Percentiles rank a stretch among this genome's conserved stretches.
phyloP scores from a whole-genome alignment of 306 rosid genomes.

The Cercis canadensis region DNA sequence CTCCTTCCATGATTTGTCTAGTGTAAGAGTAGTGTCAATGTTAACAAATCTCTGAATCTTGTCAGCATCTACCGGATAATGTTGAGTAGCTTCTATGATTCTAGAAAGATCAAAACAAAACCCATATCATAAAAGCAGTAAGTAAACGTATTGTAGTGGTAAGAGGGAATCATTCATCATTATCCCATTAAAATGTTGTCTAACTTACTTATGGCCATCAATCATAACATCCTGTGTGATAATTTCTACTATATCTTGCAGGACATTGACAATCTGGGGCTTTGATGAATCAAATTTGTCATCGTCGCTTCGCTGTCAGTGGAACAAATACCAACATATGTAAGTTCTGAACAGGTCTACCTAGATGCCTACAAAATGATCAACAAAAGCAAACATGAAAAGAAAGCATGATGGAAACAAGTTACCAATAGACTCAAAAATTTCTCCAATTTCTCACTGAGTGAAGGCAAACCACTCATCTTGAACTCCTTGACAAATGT shows the following conservation, averaged over 20 bases:
- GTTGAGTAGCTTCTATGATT: conserved; percentile 49
- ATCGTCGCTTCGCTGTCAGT: conserved; percentile 62
- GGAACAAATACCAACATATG: conserved; percentile 26
- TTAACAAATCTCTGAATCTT: conserved; percentile 73
- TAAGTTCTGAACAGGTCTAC: conserved; percentile 21
- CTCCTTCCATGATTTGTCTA: conserved; percentile 59
- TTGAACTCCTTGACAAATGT: conserved; percentile 67
- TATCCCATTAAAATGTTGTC: conserved; percentile 23
- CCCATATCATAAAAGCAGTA: conserved; percentile 32
- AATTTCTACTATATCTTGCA: conserved; percentile 95
- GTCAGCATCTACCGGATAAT: conserved; percentile 24
- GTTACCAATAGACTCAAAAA: conserved; percentile 76
- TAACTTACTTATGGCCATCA: conserved; percentile 69
- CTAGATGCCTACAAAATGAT: too few species aligned
- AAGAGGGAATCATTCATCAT: neutral
- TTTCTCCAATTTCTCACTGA: conserved; percentile 87
- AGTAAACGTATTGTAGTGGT: conserved; percentile 12
- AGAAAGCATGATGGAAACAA: conserved; percentile 23
- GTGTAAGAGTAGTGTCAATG: conserved; percentile 44
- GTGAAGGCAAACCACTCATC: conserved; percentile 80
- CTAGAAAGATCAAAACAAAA: conserved; percentile 51
- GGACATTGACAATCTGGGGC: conserved; percentile 80
- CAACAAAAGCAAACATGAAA: neutral
- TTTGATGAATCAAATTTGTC: conserved; percentile 34
- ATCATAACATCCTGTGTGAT: conserved; percentile 86